Conservation (phyloP, 2,329 filamentous ascomycete genomes). For the Drechmeria coniospora region DNA sequence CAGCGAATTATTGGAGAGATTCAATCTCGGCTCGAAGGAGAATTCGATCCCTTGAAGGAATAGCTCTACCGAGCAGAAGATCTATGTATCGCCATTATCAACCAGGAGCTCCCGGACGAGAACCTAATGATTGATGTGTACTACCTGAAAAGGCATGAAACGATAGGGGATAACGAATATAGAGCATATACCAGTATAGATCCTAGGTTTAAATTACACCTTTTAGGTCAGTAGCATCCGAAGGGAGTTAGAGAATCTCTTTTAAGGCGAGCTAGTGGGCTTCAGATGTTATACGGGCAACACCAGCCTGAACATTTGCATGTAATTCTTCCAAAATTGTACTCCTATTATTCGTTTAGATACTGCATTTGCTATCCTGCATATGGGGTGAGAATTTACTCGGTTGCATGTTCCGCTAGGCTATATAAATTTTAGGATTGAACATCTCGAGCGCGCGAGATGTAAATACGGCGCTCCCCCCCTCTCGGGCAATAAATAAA, state of each 20-base stretch:
- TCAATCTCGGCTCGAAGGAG: neutral
- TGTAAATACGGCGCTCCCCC: no score
- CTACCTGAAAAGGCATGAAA: constrained; percentile 1
- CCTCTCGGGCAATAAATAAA: no score
- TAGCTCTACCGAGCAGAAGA: constrained; percentile 1
- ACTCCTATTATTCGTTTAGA: no score
- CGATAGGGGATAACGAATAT: neutral
- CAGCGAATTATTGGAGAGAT: neutral
- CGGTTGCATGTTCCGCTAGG: no score
- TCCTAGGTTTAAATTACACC: neutral
- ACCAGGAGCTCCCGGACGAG: neutral
- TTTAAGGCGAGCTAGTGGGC: neutral
- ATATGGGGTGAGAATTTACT: no score
- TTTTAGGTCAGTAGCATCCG: neutral
- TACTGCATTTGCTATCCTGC: no score
- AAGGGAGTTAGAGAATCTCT: neutral
- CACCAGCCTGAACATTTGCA: no score
- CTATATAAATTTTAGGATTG: no score
- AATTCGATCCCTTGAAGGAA: neutral
- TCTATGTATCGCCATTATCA: constrained; percentile 1
- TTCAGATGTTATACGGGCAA: neutral
- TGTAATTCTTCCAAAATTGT: no score
- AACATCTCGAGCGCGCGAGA: no score
- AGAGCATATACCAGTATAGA: neutral
- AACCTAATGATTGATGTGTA: constrained; percentile 2